Evolutionary conservation across 2,329 filamentous ascomycete species (phyloP).

Genomic region (Pestalotiopsis sp.): DNA sequence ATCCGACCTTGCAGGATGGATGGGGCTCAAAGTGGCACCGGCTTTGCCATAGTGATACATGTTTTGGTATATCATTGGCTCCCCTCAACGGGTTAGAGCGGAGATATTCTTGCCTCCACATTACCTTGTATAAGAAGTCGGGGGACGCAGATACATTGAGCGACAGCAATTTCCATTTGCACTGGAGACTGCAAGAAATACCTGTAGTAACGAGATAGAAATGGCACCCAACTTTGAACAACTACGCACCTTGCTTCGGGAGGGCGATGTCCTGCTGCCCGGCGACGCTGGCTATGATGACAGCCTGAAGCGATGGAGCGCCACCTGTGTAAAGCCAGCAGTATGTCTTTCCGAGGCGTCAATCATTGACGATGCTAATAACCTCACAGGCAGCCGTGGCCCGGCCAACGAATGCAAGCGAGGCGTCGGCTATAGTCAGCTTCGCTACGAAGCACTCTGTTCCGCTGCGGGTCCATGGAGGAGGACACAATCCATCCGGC

Average conservation of each 20-base stretch:
- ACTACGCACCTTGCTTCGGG: background rate
- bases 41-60: background rate
- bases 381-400: slow-evolving; percentile 42
- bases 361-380: background rate
- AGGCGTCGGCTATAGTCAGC: slow-evolving; percentile 41
- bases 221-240: slow-evolving; percentile 12
- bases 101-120: background rate
- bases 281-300: slow-evolving; percentile 32
- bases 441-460: slow-evolving; percentile 44
- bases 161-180: background rate
- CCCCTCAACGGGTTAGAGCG: background rate
- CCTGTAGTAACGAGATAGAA: background rate
- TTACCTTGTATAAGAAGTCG: background rate
- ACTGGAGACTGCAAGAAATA: background rate
- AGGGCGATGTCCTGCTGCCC: slow-evolving; percentile 32
- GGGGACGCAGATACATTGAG: background rate
- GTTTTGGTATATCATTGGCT: background rate
- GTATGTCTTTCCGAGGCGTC: slow-evolving; percentile 9
- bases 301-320: slow-evolving; percentile 38
- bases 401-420: slow-evolving; percentile 37
- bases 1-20: background rate
- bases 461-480: slow-evolving; percentile 53
- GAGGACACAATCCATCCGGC: slow-evolving; percentile 56
- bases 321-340: slow-evolving; percentile 36
- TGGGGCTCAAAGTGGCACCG: background rate